These are phyloP conservation scores for Leccinum arenicola DNA, from an alignment of 768 basidiomycete genomes.

Conservation along the genomic window DNA sequence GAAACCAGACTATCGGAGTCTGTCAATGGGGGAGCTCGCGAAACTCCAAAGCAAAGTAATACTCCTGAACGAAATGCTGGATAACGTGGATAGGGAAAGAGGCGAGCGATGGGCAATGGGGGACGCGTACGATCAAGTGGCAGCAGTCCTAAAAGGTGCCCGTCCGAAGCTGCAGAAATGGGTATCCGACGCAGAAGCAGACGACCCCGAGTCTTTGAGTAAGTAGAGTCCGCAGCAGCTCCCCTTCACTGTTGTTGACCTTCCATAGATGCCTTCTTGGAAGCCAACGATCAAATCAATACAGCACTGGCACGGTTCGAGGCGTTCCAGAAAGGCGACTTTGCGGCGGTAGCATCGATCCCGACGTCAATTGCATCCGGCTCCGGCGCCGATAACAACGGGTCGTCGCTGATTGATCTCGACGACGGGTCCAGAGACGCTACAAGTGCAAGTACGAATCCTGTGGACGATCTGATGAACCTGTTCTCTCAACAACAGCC, in stretches of 20 bases:
- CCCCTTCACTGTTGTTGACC: neutral
- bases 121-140: conserved; percentile 97
- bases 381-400: conserved; percentile 20
- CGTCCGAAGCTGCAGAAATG: conserved; percentile 96
- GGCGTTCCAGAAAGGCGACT: conserved; percentile 92
- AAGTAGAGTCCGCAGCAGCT: conserved; percentile 18
- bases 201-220: conserved; percentile 91
- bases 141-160: conserved; percentile 72
- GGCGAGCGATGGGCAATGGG: conserved; percentile 83
- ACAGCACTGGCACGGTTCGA: conserved; percentile 87
- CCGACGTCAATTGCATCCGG: conserved; percentile 52
- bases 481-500: conserved; percentile 44
- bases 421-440: conserved; percentile 46
- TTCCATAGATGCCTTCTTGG: conserved; percentile 78
- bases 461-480: conserved; percentile 57
- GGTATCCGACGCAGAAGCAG: conserved; percentile 90
- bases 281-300: conserved; percentile 99
- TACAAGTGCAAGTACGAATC: conserved; percentile 17
- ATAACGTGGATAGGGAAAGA: conserved; percentile 72
- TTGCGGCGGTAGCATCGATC: conserved; percentile 64
- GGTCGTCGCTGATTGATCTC: conserved; percentile 71
- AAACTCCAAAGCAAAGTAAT: conserved; percentile 95
- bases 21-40: conserved; percentile 86
- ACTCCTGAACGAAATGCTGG: conserved; percentile 94
- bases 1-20: conserved; percentile 90